phyloP scores from a whole-genome alignment of 2,329 filamentous ascomycete species.

The Aspergillus piperis region DNA sequence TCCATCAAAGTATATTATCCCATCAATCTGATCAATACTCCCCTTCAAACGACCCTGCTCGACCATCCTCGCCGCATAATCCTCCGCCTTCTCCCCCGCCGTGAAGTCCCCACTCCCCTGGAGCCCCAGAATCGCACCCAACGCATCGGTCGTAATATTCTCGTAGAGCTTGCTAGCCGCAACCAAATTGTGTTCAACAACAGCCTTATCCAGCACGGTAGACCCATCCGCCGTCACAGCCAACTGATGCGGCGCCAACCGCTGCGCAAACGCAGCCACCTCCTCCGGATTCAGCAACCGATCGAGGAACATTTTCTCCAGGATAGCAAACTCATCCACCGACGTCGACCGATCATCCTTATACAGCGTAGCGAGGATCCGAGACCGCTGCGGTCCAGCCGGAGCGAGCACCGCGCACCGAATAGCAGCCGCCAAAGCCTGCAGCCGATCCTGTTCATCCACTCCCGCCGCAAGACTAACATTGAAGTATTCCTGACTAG shows the following conservation, averaged over 20 bases:
- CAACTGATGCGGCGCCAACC: constrained; percentile 82
- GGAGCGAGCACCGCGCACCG: constrained; percentile 91
- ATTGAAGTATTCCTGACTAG: constrained; percentile 82
- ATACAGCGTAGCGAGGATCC: constrained; percentile 79
- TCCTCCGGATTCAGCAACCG: constrained; percentile 78
- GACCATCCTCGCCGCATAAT: constrained; percentile 91
- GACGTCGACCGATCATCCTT: constrained; percentile 83
- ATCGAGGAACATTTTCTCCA: constrained; percentile 98
- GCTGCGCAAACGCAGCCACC: constrained; percentile 79
- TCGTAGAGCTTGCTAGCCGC: constrained; percentile 77
- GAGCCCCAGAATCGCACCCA: constrained; percentile 76
- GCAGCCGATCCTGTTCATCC: constrained; percentile 82
- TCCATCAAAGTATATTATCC: constrained; percentile 81
- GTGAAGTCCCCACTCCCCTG: constrained; percentile 51
- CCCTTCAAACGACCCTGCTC: constrained; percentile 87
- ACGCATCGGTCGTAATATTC: constrained; percentile 73
- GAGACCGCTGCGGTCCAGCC: constrained; percentile 80
- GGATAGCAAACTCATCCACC: constrained; percentile 78
- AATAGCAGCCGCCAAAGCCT: constrained; percentile 82
- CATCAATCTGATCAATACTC: constrained; percentile 90
- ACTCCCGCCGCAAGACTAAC: constrained; percentile 77
- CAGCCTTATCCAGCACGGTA: constrained; percentile 88
- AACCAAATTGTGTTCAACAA: constrained; percentile 93
- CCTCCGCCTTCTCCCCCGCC: constrained; percentile 74
- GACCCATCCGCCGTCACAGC: constrained; percentile 86